Percentiles rank a stretch among this genome's conserved stretches.
These are phyloP conservation scores for Closterium sp. DNA, from an alignment of 139 green algal genomes.

Conservation along the genomic window DNA sequence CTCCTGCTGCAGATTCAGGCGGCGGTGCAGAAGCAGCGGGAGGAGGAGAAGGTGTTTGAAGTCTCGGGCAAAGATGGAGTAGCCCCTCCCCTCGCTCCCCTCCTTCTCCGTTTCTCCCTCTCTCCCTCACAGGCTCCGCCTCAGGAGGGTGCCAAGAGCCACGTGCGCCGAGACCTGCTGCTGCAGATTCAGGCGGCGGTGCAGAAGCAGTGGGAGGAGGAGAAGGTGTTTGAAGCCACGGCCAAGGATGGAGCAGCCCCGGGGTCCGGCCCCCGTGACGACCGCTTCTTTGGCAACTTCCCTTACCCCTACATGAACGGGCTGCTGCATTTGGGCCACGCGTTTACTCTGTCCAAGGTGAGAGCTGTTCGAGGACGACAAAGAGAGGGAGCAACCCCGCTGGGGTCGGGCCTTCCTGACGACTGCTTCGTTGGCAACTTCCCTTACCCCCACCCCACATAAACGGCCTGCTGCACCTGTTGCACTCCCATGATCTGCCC, in stretches of 20 bases:
- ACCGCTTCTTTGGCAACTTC: conserved; percentile 98
- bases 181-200: conserved; percentile 71
- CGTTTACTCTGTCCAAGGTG: conserved; percentile 96
- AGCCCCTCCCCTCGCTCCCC: too few relatives aligned
- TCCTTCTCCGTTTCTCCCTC: too few relatives aligned
- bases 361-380: not conserved
- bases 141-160: conserved; percentile 10
- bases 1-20: conserved; percentile 79
- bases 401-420: not conserved
- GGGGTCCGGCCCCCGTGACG: not conserved
- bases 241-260: conserved; percentile 59
- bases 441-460: conserved; percentile 99
- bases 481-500: too few relatives aligned
- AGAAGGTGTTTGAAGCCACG: conserved; percentile 82
- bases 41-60: conserved; percentile 79
- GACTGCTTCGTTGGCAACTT: conserved; percentile 98
- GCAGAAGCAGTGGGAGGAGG: conserved; percentile 79
- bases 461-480: conserved; percentile 97
- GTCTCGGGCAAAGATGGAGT: conserved; percentile 67
- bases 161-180: conserved; percentile 74
- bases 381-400: conserved; percentile 23
- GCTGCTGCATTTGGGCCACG: conserved; percentile 95
- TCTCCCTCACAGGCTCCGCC: not conserved
- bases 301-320: conserved; percentile 99
- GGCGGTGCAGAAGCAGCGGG: conserved; percentile 77